These are phyloP conservation scores for Hirschioporus abietinus DNA, from an alignment of 768 basidiomycete genomes.

Conservation along the genomic window DNA sequence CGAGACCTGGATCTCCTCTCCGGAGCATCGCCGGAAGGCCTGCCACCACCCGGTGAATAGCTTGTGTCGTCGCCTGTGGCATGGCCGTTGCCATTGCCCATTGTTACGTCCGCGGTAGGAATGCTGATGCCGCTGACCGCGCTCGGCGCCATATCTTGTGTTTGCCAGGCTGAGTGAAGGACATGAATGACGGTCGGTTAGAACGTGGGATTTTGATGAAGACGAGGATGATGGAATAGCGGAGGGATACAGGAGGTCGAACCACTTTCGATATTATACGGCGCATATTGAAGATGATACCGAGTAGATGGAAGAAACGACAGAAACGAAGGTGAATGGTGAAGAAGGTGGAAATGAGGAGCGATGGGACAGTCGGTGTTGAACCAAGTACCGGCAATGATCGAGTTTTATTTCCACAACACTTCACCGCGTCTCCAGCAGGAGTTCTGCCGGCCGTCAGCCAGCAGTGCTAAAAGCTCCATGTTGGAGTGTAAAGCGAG, in stretches of 20 bases:
- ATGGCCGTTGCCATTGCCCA: conserved; percentile 41
- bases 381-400: not conserved
- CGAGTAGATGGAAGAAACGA: conserved; percentile 15
- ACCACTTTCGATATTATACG: not conserved
- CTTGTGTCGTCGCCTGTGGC: conserved; percentile 50
- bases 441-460: not conserved
- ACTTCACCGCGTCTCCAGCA: not conserved
- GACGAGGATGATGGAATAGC: conserved; percentile 4
- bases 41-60: conserved; percentile 39
- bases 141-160: conserved; percentile 73
- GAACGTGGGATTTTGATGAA: conserved; percentile 19
- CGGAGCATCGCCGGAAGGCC: conserved; percentile 42
- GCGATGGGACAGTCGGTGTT: not conserved
- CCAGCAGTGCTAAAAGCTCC: not conserved
- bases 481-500: not conserved
- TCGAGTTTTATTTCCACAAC: not conserved
- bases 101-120: conserved; percentile 43
- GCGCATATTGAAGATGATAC: conserved; percentile 13
- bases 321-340: conserved; percentile 13
- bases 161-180: conserved; percentile 69
- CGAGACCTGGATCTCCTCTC: conserved; percentile 74
- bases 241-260: conserved; percentile 3
- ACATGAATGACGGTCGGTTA: conserved; percentile 38
- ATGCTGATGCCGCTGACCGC: conserved; percentile 51
- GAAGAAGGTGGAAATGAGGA: conserved; percentile 11